Conservation (phyloP, 306 rosid genomes). For the Arachis hypogaea region DNA sequence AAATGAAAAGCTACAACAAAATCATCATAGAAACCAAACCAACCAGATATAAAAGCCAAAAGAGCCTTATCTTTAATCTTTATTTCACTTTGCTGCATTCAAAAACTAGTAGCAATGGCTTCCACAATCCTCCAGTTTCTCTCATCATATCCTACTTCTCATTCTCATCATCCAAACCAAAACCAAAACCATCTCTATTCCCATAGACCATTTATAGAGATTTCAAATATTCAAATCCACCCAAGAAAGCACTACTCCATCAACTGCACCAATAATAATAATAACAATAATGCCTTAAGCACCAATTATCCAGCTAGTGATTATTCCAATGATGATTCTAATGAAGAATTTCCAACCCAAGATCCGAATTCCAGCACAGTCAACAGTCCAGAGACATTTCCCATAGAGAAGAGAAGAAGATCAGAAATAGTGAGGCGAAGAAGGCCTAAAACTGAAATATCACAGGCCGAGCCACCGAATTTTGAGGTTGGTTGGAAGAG, state of each 20-base stretch:
- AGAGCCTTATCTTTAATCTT: conserved; percentile 47
- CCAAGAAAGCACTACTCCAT: conserved; percentile 45
- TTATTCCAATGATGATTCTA: conserved; percentile 32
- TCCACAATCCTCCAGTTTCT: conserved; percentile 54
- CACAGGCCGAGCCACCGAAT: conserved; percentile 68
- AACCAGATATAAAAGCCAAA: conserved; percentile 25
- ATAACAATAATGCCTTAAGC: conserved; percentile 2
- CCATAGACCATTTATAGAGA: conserved; percentile 30
- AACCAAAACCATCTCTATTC: conserved; percentile 33
- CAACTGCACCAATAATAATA: conserved; percentile 41
- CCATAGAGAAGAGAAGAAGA: conserved; percentile 75
- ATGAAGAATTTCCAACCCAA: conserved; percentile 50
- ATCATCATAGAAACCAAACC: background rate
- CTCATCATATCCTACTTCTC: conserved; percentile 45
- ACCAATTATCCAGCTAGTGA: conserved; percentile 6
- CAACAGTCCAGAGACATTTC: conserved; percentile 68
- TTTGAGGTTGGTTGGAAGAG: conserved; percentile 96
- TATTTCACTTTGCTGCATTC: conserved; percentile 1
- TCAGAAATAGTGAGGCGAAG: conserved; percentile 73
- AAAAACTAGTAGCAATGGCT: conserved; percentile 57
- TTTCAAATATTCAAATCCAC: conserved; percentile 28
- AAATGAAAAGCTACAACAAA: conserved; percentile 2
- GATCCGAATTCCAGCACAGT: conserved; percentile 54
- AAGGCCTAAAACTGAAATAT: conserved; percentile 42
- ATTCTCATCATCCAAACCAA: conserved; percentile 8